Conservation (phyloP, 169 alveolate genomes). For the Besnoitia besnoiti region DNA sequence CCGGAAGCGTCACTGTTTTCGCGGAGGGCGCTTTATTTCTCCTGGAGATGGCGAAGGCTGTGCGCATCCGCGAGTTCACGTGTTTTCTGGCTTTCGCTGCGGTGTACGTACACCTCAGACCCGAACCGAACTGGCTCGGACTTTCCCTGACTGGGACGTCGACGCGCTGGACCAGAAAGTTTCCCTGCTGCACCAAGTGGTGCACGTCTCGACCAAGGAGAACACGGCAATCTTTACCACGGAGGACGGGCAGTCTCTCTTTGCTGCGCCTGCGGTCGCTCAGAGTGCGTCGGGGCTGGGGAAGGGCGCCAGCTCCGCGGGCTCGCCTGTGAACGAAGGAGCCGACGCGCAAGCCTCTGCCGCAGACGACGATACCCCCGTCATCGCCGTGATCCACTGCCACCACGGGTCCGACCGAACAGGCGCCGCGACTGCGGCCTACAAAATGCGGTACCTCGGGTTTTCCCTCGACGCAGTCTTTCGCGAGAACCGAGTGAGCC, state of each 20-base stretch:
- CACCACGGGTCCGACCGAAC: slow-evolving; percentile 51
- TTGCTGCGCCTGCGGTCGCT: neutral
- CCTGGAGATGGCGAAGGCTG: too few species aligned
- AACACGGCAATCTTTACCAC: neutral
- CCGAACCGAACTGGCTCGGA: slow-evolving; percentile 26
- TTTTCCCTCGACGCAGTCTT: slow-evolving; percentile 35
- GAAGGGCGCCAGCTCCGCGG: too few species aligned
- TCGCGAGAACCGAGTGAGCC: slow-evolving; percentile 1
- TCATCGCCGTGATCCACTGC: slow-evolving; percentile 40
- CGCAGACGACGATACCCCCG: slow-evolving; percentile 3
- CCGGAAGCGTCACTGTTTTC: too few species aligned
- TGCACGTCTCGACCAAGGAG: neutral
- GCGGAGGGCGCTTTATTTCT: too few species aligned
- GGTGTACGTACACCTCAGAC: neutral
- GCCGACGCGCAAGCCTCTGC: neutral
- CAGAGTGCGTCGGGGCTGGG: too few species aligned
- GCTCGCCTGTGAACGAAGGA: neutral
- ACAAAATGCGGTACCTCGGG: slow-evolving; percentile 43
- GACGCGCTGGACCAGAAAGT: slow-evolving; percentile 31
- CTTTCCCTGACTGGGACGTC: slow-evolving; percentile 39
- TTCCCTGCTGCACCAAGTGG: neutral
- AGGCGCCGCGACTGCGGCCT: slow-evolving; percentile 26
- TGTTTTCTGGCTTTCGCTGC: neutral
- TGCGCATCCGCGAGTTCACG: neutral
- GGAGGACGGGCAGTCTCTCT: neutral